Evolutionary conservation across 352 stramenopile species (phyloP).

Genomic region (Phytopythium vexans): DNA sequence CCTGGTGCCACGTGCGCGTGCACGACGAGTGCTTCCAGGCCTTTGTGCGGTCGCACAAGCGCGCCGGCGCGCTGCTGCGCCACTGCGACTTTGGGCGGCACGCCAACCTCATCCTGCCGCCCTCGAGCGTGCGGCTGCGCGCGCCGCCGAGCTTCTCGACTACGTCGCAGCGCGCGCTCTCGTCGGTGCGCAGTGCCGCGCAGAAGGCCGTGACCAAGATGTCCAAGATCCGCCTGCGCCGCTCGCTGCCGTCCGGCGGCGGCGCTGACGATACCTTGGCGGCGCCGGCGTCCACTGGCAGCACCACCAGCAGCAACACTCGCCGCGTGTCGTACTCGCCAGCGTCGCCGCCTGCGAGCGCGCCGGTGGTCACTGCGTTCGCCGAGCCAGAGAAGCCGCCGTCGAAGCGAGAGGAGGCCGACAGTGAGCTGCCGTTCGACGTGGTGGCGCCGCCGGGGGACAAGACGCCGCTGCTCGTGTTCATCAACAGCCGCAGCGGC

Average conservation of each 20-base stretch:
- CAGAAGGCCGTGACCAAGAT: slow-evolving; percentile 72
- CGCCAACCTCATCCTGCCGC: slow-evolving; percentile 60
- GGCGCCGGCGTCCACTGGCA: no score
- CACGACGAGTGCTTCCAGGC: slow-evolving; percentile 75
- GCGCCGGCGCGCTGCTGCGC: slow-evolving; percentile 30
- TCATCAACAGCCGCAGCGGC: slow-evolving; percentile 95
- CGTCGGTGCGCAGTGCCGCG: slow-evolving; percentile 60
- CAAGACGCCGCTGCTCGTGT: slow-evolving; percentile 74
- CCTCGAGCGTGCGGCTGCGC: slow-evolving; percentile 49
- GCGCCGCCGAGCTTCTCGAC: slow-evolving; percentile 27
- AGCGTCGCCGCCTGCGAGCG: slow-evolving; percentile 6
- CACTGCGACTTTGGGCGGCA: slow-evolving; percentile 74
- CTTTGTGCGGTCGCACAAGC: slow-evolving; percentile 14
- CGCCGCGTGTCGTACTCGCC: not conserved
- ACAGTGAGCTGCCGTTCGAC: slow-evolving; percentile 47
- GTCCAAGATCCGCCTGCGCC: slow-evolving; percentile 62
- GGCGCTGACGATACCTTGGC: not conserved
- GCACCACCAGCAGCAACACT: not conserved
- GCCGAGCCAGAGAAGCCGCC: slow-evolving; percentile 1
- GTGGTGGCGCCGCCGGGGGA: slow-evolving; percentile 44
- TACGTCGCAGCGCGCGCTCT: slow-evolving; percentile 65
- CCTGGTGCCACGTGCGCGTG: slow-evolving; percentile 78
- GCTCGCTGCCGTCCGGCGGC: slow-evolving; percentile 4
- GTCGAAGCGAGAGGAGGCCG: not conserved
- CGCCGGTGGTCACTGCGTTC: slow-evolving; percentile 3